These are phyloP conservation scores for Chaetomium tenue DNA, from an alignment of 495 filamentous ascomycete species.

Conservation along the genomic window DNA sequence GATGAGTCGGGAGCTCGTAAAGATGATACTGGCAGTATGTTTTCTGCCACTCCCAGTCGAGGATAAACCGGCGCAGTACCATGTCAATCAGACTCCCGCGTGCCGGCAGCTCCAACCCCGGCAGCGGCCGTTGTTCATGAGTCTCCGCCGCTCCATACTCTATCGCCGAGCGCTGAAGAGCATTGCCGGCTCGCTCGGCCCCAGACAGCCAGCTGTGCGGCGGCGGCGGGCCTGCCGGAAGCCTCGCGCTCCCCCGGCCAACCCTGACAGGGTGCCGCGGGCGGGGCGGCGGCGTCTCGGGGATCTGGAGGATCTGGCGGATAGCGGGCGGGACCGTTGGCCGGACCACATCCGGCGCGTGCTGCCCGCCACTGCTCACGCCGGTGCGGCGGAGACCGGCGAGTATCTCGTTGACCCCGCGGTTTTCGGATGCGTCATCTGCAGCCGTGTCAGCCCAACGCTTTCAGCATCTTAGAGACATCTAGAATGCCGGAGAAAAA, in stretches of 20 bases:
- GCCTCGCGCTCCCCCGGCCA: slow-evolving; percentile 46
- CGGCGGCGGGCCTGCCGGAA: slow-evolving; percentile 64
- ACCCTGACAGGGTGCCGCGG: slow-evolving; percentile 55
- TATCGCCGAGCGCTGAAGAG: slow-evolving; percentile 1
- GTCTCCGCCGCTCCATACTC: not conserved
- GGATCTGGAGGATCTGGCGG: slow-evolving; percentile 62
- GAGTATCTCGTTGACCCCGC: slow-evolving; percentile 53
- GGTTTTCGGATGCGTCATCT: slow-evolving; percentile 24
- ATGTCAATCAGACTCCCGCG: slow-evolving; percentile 56
- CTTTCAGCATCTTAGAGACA: not conserved
- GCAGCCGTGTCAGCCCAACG: slow-evolving; percentile 12
- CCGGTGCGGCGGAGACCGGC: slow-evolving; percentile 46
- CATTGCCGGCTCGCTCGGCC: not conserved
- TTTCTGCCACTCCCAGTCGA: slow-evolving; percentile 67
- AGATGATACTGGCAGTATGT: slow-evolving; percentile 67
- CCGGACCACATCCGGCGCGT: slow-evolving; percentile 24
- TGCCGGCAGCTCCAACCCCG: slow-evolving; percentile 39
- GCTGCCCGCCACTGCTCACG: slow-evolving; percentile 23
- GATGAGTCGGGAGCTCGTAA: slow-evolving; percentile 57
- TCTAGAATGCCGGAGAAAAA: not conserved
- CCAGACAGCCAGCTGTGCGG: slow-evolving; percentile 66
- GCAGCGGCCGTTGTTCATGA: slow-evolving; percentile 34
- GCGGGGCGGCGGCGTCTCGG: slow-evolving; percentile 64
- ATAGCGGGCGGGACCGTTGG: slow-evolving; percentile 52
- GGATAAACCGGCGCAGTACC: slow-evolving; percentile 58